Conservation (phyloP, 1,139 yeast genomes). For the Hansenula lynferdii region DNA sequence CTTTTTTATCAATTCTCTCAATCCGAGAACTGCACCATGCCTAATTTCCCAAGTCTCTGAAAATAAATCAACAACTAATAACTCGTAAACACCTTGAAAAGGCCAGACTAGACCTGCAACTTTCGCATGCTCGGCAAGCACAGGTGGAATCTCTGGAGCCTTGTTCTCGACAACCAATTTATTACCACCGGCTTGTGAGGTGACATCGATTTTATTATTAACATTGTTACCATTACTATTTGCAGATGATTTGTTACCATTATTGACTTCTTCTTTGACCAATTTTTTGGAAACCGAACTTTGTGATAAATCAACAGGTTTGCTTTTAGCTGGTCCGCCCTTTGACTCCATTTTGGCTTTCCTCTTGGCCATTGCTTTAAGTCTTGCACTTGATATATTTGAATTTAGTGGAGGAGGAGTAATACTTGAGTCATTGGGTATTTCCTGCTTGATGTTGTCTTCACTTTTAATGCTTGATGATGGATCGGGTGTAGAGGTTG, state of each 20-base stretch:
- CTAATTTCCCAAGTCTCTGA: conserved; percentile 92
- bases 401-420: conserved; percentile 7
- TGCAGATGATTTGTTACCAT: conserved; percentile 14
- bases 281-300: conserved; percentile 63
- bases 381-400: conserved; percentile 61
- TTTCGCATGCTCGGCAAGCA: conserved; percentile 69
- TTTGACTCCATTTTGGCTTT: conserved; percentile 82
- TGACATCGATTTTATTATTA: conserved; percentile 45
- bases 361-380: conserved; percentile 91
- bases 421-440: conserved; percentile 9
- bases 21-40: conserved; percentile 93
- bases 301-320: conserved; percentile 73
- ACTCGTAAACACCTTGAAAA: conserved; percentile 93
- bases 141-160: conserved; percentile 62
- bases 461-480: conserved; percentile 21
- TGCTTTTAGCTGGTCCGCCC: conserved; percentile 42
- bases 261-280: conserved; percentile 13
- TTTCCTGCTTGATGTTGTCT: conserved; percentile 4
- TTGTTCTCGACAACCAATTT: conserved; percentile 82
- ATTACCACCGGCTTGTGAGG: conserved; percentile 77
- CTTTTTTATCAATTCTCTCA: conserved; percentile 77
- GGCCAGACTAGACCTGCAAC: conserved; percentile 88
- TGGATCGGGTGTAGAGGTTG: conserved; percentile 2
- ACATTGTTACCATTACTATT: not conserved
- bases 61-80: conserved; percentile 73